These are phyloP conservation scores for Claviceps paspali DNA, from an alignment of 2,329 filamentous ascomycete species.

Conservation along the genomic window DNA sequence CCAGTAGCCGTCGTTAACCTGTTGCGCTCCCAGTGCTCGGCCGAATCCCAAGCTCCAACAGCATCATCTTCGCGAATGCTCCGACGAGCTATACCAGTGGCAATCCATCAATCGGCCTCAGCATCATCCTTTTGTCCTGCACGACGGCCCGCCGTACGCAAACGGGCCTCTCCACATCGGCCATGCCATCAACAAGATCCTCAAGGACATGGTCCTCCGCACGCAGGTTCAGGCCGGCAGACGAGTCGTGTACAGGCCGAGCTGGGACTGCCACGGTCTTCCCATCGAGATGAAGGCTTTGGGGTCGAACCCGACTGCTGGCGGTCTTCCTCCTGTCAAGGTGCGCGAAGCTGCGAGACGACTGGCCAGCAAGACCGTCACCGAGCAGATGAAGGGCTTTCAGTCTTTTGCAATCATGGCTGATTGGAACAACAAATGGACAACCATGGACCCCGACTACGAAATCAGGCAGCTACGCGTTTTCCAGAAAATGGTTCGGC, in stretches of 20 bases:
- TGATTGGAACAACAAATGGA: slow-evolving; percentile 64
- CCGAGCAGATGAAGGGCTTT: slow-evolving; percentile 60
- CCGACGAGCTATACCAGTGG: slow-evolving; percentile 83
- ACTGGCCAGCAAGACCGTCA: slow-evolving; percentile 53
- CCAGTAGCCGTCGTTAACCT: slow-evolving; percentile 3
- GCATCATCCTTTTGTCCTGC: slow-evolving; percentile 57
- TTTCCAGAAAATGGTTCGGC: slow-evolving; percentile 59
- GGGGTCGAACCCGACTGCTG: slow-evolving; percentile 29
- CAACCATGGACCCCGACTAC: slow-evolving; percentile 62
- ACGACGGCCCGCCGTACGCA: slow-evolving; percentile 94
- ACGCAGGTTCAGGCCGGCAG: slow-evolving; percentile 59
- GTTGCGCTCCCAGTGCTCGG: slow-evolving; percentile 28
- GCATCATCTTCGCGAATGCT: slow-evolving; percentile 57
- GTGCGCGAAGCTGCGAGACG: slow-evolving; percentile 49
- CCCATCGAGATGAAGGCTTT: slow-evolving; percentile 95
- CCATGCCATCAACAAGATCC: slow-evolving; percentile 90
- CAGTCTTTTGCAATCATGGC: slow-evolving; percentile 62
- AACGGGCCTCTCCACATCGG: slow-evolving; percentile 86
- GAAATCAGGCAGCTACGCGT: slow-evolving; percentile 61
- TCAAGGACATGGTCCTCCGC: slow-evolving; percentile 86
- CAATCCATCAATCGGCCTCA: slow-evolving; percentile 46
- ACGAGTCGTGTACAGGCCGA: slow-evolving; percentile 68
- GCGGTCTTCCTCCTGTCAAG: slow-evolving; percentile 34
- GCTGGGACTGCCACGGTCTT: slow-evolving; percentile 96
- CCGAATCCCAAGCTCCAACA: slow-evolving; percentile 33